These are phyloP conservation scores for Gossypium longicalyx DNA, from an alignment of 345 rosid genomes.

Conservation along the genomic window DNA sequence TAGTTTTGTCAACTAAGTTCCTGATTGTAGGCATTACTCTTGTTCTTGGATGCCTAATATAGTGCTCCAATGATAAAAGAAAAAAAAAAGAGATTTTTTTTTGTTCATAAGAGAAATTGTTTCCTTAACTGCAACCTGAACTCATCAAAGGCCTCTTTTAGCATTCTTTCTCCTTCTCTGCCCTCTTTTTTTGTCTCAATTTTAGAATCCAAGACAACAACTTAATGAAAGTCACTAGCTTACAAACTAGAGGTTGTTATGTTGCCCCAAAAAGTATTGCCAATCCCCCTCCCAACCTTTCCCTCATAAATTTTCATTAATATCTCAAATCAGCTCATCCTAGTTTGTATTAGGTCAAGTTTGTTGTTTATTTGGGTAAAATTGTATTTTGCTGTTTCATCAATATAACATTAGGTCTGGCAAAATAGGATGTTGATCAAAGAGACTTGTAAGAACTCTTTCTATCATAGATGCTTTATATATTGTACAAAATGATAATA, in stretches of 20 bases:
- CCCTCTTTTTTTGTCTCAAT: background rate
- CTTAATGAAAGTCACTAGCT: background rate
- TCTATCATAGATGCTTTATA: background rate
- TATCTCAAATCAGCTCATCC: background rate
- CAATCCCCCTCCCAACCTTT: background rate
- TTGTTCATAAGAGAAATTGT: background rate
- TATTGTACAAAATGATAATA: background rate
- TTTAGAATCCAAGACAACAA: background rate
- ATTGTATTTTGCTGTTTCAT: background rate
- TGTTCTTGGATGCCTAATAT: background rate
- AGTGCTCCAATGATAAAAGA: background rate
- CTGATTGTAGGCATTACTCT: background rate
- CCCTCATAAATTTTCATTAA: background rate
- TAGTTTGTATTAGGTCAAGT: background rate
- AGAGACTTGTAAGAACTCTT: slow-evolving; percentile 11
- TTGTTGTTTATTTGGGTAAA: background rate
- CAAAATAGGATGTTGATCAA: background rate
- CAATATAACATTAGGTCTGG: background rate
- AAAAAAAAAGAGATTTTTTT: background rate
- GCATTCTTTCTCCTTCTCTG: background rate
- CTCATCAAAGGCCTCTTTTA: background rate
- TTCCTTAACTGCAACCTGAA: background rate
- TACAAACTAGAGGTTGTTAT: background rate
- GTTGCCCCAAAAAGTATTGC: background rate
- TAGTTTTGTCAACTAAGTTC: background rate